A percentile compares a stretch with the other conserved stretches of the same genome.
Conservation (phyloP, 495 filamentous ascomycete species). For the Geoglossum glabrum region DNA sequence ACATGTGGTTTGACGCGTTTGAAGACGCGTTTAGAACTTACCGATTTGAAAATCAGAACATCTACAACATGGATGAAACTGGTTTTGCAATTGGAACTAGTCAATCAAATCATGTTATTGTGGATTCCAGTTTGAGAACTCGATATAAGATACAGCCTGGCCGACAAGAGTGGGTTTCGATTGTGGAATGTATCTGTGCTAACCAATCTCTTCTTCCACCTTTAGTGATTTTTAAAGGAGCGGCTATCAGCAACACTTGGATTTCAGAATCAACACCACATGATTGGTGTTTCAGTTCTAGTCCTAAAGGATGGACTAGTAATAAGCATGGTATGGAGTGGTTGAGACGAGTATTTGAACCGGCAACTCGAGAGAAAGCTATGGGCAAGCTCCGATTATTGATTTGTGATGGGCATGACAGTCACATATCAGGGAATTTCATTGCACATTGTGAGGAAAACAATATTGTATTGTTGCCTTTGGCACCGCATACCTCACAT, state of each 20-base stretch:
- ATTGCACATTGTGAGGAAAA: constrained; percentile 4
- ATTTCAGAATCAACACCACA: too few relatives aligned
- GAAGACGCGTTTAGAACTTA: neutral
- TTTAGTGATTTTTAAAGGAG: neutral
- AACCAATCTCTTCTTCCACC: neutral
- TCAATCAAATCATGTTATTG: neutral
- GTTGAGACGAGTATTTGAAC: constrained; percentile 7
- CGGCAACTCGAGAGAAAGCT: constrained; percentile 7
- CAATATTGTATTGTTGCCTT: neutral
- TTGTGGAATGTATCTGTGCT: neutral
- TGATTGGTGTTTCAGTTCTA: neutral
- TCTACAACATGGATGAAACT: too few relatives aligned
- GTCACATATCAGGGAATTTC: constrained; percentile 4
- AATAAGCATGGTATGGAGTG: constrained; percentile 8
- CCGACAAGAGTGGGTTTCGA: neutral
- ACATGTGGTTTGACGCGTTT: neutral
- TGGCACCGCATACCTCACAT: constrained; percentile 7
- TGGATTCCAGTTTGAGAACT: neutral
- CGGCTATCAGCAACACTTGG: too few relatives aligned
- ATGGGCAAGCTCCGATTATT: constrained; percentile 4
- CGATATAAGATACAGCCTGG: too few relatives aligned
- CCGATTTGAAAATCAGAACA: neutral
- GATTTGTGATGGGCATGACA: too few relatives aligned
- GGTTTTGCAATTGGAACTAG: too few relatives aligned
- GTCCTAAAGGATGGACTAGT: constrained; percentile 7